phyloP scores from a whole-genome alignment of 2,329 filamentous ascomycete species.

The Ascochyta rabiei region DNA sequence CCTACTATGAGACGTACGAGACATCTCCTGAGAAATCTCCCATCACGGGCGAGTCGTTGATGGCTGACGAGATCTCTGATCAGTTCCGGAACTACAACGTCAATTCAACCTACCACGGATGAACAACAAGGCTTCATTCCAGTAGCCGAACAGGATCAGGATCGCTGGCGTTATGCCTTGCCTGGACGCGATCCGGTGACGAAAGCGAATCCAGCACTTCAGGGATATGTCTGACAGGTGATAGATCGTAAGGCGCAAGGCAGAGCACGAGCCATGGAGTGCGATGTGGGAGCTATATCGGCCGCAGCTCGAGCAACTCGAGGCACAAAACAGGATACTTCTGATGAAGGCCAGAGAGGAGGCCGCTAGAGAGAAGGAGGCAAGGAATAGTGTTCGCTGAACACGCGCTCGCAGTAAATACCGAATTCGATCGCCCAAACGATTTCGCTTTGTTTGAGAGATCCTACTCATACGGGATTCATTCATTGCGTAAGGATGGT shows the following conservation, averaged over 20 bases:
- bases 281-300: background rate
- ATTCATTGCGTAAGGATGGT: background rate
- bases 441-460: background rate
- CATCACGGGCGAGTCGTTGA: conserved; percentile 16
- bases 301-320: background rate
- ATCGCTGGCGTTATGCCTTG: conserved; percentile 30
- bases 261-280: background rate
- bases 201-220: background rate
- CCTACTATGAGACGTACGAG: conserved; percentile 32
- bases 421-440: background rate
- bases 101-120: conserved; percentile 27
- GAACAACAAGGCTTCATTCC: conserved; percentile 26
- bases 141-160: conserved; percentile 37
- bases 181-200: conserved; percentile 31
- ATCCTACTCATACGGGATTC: too few species aligned
- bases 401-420: background rate
- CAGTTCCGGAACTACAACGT: conserved; percentile 38
- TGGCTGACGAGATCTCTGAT: conserved; percentile 41
- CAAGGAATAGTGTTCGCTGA: background rate
- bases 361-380: background rate
- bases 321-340: background rate
- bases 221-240: background rate
- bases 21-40: conserved; percentile 15
- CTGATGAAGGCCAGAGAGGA: background rate
- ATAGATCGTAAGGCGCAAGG: background rate